Conservation (phyloP, 805 yeast species). For the Schizosaccharomyces octosporus region DNA sequence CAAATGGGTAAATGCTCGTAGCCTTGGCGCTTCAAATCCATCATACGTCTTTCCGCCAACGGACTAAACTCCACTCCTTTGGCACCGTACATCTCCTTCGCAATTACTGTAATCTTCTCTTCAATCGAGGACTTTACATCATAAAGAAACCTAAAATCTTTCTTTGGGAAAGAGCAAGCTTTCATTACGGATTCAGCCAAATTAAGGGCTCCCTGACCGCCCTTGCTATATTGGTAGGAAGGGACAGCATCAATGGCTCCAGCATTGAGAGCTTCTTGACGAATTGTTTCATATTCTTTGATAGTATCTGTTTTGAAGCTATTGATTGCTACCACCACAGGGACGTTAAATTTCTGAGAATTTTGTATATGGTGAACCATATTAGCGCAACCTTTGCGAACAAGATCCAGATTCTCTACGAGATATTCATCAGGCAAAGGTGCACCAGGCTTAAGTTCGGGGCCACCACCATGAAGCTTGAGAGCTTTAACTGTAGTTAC, state of each 20-base stretch:
- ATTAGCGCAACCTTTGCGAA: conserved; percentile 62
- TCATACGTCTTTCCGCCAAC: conserved; percentile 59
- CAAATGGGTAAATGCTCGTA: conserved; percentile 80
- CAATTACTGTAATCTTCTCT: conserved; percentile 55
- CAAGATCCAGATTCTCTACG: conserved; percentile 55
- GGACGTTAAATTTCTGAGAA: conserved; percentile 62
- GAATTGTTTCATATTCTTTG: conserved; percentile 58
- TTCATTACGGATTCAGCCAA: conserved; percentile 64
- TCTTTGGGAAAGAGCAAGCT: conserved; percentile 22
- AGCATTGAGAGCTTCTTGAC: conserved; percentile 55
- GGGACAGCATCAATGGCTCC: conserved; percentile 84
- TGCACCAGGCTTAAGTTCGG: conserved; percentile 93
- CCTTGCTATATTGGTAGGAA: conserved; percentile 85
- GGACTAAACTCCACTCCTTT: conserved; percentile 57
- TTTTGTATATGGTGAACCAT: conserved; percentile 74
- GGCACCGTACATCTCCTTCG: conserved; percentile 83
- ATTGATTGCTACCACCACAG: conserved; percentile 87
- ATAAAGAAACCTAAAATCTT: conserved; percentile 40
- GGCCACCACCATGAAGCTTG: conserved; percentile 91
- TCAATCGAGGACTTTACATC: conserved; percentile 45
- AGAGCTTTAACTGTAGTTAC: conserved; percentile 95
- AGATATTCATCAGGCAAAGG: conserved; percentile 61
- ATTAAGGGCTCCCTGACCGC: conserved; percentile 72
- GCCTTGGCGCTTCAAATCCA: conserved; percentile 62
- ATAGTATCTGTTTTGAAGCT: conserved; percentile 59